phyloP scores from a whole-genome alignment of 2,329 filamentous ascomycete species.

The Colletotrichum agaves region DNA sequence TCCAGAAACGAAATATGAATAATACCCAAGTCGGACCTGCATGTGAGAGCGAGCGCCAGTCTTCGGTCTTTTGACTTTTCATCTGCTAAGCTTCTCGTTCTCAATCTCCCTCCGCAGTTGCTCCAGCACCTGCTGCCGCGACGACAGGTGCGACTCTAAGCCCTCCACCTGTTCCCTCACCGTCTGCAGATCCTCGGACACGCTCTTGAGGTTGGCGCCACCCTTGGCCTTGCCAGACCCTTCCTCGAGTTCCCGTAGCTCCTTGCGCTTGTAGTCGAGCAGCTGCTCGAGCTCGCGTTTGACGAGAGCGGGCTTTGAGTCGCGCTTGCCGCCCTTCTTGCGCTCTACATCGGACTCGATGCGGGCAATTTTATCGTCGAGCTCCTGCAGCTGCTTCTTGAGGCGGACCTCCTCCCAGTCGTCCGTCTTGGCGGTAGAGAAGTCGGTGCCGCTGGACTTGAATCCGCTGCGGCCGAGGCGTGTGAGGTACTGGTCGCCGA shows the following conservation, averaged over 20 bases:
- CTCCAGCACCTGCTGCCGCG: constrained; percentile 79
- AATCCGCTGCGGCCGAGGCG: constrained; percentile 87
- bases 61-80: neutral
- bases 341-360: constrained; percentile 80
- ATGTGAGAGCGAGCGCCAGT: no score
- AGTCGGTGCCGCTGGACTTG: constrained; percentile 88
- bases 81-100: constrained; percentile 76
- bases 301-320: constrained; percentile 87
- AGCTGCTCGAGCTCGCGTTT: constrained; percentile 95
- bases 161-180: constrained; percentile 97
- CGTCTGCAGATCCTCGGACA: constrained; percentile 86
- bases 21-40: neutral
- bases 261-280: constrained; percentile 91
- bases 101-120: constrained; percentile 86
- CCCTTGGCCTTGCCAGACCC: constrained; percentile 75
- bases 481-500: constrained; percentile 95
- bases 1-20: neutral
- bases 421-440: constrained; percentile 84
- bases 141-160: constrained; percentile 82
- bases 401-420: constrained; percentile 98
- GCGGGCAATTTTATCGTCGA: constrained; percentile 87
- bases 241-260: constrained; percentile 79
- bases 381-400: constrained; percentile 89
- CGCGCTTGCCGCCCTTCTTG: constrained; percentile 71
- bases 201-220: constrained; percentile 78